A percentile compares a stretch with the other conserved stretches of the same genome.
Evolutionary conservation across 345 rosid species (phyloP).

Genomic region (Brassica cretica): DNA sequence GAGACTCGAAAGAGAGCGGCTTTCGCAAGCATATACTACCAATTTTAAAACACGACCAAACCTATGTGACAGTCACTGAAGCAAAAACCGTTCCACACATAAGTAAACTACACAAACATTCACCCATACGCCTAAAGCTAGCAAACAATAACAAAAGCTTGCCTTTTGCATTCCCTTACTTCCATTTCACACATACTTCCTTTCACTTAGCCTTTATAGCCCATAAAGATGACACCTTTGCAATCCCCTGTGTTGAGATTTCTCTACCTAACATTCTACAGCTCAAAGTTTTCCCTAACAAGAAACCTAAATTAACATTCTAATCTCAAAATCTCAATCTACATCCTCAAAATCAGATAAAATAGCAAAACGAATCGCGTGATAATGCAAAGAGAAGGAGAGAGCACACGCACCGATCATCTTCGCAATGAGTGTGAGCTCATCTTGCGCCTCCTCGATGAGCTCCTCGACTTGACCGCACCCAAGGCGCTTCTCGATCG

Average conservation of each 20-base stretch:
- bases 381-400: not conserved
- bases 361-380: not conserved
- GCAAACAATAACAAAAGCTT: not conserved
- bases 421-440: conserved; percentile 81
- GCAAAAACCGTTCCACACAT: not conserved
- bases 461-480: conserved; percentile 99
- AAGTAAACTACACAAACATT: not conserved
- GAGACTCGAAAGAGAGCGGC: not conserved
- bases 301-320: not conserved
- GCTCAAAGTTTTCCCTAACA: not conserved
- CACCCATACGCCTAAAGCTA: not conserved
- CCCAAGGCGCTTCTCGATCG: conserved; percentile 78
- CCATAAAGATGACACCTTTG: not conserved
- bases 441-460: conserved; percentile 94
- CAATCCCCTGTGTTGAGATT: not conserved
- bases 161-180: not conserved
- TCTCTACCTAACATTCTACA: not conserved
- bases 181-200: not conserved
- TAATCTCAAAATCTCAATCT: not conserved
- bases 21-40: not conserved
- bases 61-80: not conserved
- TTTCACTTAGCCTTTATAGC: not conserved
- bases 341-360: not conserved
- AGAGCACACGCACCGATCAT: conserved; percentile 76
- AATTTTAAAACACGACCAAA: conserved; percentile 1